Percentiles rank a stretch among this genome's conserved stretches.
phyloP scores from a whole-genome alignment of 1,284 basidiomycete genomes.

The Naganishia sp. region DNA sequence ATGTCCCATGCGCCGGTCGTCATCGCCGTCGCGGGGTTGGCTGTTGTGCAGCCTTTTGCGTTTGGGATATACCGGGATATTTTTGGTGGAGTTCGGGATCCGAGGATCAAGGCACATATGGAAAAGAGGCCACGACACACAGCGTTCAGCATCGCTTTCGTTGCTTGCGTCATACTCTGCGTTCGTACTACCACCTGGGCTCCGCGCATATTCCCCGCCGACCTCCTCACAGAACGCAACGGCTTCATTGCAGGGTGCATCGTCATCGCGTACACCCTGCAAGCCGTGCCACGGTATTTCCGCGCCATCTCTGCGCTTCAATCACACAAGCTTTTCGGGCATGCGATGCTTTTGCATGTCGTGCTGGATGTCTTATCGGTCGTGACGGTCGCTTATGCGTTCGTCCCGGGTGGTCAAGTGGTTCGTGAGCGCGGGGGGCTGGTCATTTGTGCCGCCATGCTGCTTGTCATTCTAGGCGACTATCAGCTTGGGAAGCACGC shows the following conservation, averaged over 20 bases:
- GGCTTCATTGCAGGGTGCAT: conserved; percentile 73
- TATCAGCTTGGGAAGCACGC: not conserved
- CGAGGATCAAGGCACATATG: not conserved
- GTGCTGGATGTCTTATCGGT: conserved; percentile 70
- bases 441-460: conserved; percentile 48
- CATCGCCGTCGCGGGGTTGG: conserved; percentile 55
- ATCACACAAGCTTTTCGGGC: conserved; percentile 58
- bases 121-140: not conserved
- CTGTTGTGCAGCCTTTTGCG: conserved; percentile 55
- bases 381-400: conserved; percentile 90
- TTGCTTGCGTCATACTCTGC: conserved; percentile 4
- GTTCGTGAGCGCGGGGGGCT: conserved; percentile 79
- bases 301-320: conserved; percentile 49
- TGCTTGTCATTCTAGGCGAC: conserved; percentile 24
- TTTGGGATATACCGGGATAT: conserved; percentile 55
- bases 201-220: not conserved
- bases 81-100: conserved; percentile 55
- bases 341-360: conserved; percentile 65
- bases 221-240: conserved; percentile 60
- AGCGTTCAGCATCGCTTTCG: not conserved
- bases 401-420: conserved; percentile 78
- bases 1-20: conserved; percentile 72
- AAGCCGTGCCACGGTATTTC: conserved; percentile 43
- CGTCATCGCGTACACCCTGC: conserved; percentile 67
- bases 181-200: not conserved